Conservation (phyloP, 2,329 filamentous ascomycete genomes). For the Venturia asperata region DNA sequence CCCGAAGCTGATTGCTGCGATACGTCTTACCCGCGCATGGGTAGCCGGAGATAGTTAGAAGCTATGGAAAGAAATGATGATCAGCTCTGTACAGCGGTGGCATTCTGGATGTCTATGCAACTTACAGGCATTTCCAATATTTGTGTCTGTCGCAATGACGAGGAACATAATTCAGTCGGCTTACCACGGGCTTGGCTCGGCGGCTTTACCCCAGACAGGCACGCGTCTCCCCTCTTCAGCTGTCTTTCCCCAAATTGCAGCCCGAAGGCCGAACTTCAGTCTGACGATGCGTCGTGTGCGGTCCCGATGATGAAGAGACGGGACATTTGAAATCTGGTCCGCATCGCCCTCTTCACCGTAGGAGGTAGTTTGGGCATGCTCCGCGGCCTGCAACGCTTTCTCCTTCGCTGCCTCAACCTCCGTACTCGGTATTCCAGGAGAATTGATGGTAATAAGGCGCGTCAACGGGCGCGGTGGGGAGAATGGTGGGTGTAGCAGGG, state of each 20-base stretch:
- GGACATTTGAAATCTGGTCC: neutral
- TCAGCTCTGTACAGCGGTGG: neutral
- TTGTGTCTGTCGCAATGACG: neutral
- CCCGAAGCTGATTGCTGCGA: constrained; percentile 56
- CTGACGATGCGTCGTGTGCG: neutral
- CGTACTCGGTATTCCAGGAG: neutral
- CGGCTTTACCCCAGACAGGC: neutral
- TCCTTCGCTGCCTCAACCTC: neutral
- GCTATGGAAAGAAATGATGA: constrained; percentile 33
- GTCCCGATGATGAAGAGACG: neutral
- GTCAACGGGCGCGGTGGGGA: neutral
- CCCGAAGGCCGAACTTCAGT: neutral
- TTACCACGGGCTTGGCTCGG: neutral
- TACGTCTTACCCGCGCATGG: constrained; percentile 58
- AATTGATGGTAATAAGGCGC: neutral
- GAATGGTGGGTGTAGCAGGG: neutral
- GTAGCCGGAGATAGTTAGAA: constrained; percentile 56
- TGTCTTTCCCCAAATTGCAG: neutral
- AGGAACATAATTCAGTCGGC: neutral
- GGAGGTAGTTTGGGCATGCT: neutral
- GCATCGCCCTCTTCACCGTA: neutral
- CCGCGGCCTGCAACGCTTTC: neutral
- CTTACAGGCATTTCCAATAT: neutral
- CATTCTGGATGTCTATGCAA: neutral
- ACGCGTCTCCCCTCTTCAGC: neutral